phyloP scores from a whole-genome alignment of 106 monocot genomes.

The Dioscorea alata region DNA sequence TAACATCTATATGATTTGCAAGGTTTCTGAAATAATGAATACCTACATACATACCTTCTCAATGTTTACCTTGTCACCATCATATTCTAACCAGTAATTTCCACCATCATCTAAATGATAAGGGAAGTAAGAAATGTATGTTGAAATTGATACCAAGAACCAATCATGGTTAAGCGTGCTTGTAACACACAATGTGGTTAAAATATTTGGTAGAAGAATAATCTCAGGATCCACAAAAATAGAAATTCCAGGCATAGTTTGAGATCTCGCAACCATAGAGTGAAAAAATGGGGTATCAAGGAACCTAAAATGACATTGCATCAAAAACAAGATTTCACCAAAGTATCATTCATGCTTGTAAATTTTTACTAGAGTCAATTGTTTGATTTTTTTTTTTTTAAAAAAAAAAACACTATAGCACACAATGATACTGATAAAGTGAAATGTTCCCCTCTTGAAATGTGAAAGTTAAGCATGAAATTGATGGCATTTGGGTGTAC shows the following conservation, averaged over 20 bases:
- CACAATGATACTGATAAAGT: too few species aligned
- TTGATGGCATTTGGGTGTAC: too few species aligned
- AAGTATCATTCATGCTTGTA: too few species aligned
- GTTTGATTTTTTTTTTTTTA: too few species aligned
- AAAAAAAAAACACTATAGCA: too few species aligned
- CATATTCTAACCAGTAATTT: slow-evolving; percentile 33
- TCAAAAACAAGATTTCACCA: neutral
- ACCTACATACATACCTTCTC: slow-evolving; percentile 49
- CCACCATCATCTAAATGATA: slow-evolving; percentile 44
- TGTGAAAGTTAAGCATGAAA: too few species aligned
- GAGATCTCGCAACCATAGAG: slow-evolving; percentile 76
- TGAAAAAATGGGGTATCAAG: slow-evolving; percentile 86
- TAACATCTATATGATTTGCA: neutral
- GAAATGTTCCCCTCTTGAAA: too few species aligned
- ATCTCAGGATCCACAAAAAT: slow-evolving; percentile 79
- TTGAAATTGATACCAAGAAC: slow-evolving; percentile 62
- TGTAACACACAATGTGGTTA: slow-evolving; percentile 39
- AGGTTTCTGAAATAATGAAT: neutral
- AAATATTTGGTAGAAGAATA: slow-evolving; percentile 59
- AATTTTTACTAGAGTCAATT: too few species aligned
- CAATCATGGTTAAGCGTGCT: slow-evolving; percentile 58
- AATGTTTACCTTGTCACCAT: slow-evolving; percentile 34
- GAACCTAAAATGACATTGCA: slow-evolving; percentile 41
- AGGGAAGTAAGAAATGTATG: slow-evolving; percentile 38
- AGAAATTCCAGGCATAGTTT: slow-evolving; percentile 58